A percentile compares a stretch with the other conserved stretches of the same genome.
Conservation (phyloP, 768 basidiomycete species). For the Porphyrellus cyaneotinctus region DNA sequence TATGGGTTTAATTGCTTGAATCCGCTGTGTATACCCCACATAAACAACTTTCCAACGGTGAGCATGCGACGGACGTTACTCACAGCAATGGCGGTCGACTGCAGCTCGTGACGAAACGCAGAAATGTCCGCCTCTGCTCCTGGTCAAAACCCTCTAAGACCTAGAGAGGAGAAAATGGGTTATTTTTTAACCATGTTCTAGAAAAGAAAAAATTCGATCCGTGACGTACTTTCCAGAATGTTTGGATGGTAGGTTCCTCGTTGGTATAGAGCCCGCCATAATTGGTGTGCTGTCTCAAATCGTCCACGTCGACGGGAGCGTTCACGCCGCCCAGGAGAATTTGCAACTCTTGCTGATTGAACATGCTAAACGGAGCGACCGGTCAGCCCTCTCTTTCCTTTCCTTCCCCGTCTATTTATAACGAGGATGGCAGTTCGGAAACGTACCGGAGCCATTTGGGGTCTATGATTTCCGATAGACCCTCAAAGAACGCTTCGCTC, state of each 20-base stretch:
- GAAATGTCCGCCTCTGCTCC: slow-evolving; percentile 69
- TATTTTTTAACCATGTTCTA: background rate
- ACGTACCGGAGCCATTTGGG: slow-evolving; percentile 76
- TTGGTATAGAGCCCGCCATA: slow-evolving; percentile 81
- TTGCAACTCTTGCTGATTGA: slow-evolving; percentile 94
- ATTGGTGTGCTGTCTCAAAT: slow-evolving; percentile 70
- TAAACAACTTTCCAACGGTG: background rate
- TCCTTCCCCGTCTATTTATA: background rate
- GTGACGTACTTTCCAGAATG: slow-evolving; percentile 78
- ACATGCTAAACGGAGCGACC: slow-evolving; percentile 59
- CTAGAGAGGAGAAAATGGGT: slow-evolving; percentile 28
- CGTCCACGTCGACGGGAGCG: slow-evolving; percentile 77
- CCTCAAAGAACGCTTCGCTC: slow-evolving; percentile 85
- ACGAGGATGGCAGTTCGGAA: background rate
- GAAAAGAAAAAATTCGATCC: background rate
- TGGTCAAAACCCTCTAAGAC: slow-evolving; percentile 78
- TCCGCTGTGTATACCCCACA: slow-evolving; percentile 42
- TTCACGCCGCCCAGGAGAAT: slow-evolving; percentile 88
- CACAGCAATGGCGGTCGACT: slow-evolving; percentile 84
- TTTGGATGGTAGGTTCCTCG: slow-evolving; percentile 61
- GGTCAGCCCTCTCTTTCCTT: slow-evolving; percentile 6
- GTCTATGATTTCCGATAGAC: slow-evolving; percentile 88
- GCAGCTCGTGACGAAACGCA: slow-evolving; percentile 93
- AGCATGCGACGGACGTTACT: slow-evolving; percentile 24
- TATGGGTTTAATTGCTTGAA: slow-evolving; percentile 85